Conservation (phyloP, 1,139 yeast species). For the Geotrichum citri-aurantii region DNA sequence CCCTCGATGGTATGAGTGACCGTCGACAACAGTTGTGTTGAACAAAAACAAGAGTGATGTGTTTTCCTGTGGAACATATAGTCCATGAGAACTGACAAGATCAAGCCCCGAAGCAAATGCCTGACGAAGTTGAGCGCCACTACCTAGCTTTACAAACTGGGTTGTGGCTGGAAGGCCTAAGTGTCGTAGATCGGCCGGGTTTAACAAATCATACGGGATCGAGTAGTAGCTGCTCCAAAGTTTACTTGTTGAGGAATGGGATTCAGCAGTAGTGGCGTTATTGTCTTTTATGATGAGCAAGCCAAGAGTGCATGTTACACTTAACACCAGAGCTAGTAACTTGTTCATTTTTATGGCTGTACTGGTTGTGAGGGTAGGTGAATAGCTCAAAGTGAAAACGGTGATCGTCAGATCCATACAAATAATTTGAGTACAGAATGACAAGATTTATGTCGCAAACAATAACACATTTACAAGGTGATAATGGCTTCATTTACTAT, state of each 20-base stretch:
- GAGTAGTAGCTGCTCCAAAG: slow-evolving; percentile 24
- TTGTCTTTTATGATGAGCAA: background rate
- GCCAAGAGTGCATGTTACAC: background rate
- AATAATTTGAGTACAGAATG: background rate
- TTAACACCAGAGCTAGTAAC: background rate
- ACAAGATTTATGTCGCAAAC: background rate
- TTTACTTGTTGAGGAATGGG: background rate
- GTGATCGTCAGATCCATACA: background rate
- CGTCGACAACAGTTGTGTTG: slow-evolving; percentile 20
- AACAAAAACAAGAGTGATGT: slow-evolving; percentile 27
- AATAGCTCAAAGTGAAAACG: background rate
- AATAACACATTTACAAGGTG: background rate
- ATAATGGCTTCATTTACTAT: background rate
- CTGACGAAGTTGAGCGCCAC: slow-evolving; percentile 17
- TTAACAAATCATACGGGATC: slow-evolving; percentile 24
- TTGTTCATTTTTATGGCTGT: background rate
- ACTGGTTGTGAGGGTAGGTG: background rate
- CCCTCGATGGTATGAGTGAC: background rate
- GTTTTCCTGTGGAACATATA: slow-evolving; percentile 23
- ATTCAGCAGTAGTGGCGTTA: background rate
- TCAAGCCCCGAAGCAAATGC: slow-evolving; percentile 20
- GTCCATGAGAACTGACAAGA: slow-evolving; percentile 19
- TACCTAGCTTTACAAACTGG: slow-evolving; percentile 8
- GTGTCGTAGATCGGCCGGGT: slow-evolving; percentile 20
- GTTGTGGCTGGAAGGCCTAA: slow-evolving; percentile 20